phyloP scores from a whole-genome alignment of 768 basidiomycete species.

The Mycena kentingensis region DNA sequence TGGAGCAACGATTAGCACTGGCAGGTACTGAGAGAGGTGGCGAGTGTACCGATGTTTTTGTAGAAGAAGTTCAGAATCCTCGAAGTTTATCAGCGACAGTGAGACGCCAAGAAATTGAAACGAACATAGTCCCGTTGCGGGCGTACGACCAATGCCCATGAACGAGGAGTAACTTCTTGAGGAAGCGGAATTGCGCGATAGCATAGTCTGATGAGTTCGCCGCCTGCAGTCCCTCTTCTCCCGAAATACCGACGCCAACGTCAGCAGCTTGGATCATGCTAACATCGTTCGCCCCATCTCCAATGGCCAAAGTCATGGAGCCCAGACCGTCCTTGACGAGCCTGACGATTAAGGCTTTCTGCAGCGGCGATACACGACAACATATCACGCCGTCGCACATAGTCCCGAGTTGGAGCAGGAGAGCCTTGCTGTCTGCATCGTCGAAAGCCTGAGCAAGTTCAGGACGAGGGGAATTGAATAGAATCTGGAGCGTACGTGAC shows the following conservation, averaged over 20 bases:
- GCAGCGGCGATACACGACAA: constrained; percentile 95
- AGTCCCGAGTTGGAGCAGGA: constrained; percentile 81
- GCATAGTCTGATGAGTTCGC: constrained; percentile 99
- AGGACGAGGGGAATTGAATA: not conserved
- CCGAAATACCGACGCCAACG: constrained; percentile 95
- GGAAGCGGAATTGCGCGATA: constrained; percentile 91
- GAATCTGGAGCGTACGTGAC: constrained; percentile 47
- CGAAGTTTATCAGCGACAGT: not conserved
- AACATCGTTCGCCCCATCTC: constrained; percentile 98
- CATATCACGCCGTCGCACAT: constrained; percentile 95
- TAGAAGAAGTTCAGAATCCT: constrained; percentile 99
- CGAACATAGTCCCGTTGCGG: constrained; percentile 88
- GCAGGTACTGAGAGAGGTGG: not conserved
- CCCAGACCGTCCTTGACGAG: constrained; percentile 92
- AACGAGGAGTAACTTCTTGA: constrained; percentile 88
- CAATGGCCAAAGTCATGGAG: constrained; percentile 95
- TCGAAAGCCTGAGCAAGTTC: constrained; percentile 56
- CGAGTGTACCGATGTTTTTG: constrained; percentile 75
- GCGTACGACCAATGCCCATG: constrained; percentile 99
- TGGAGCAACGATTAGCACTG: not conserved
- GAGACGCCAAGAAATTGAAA: not conserved
- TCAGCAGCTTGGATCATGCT: constrained; percentile 99
- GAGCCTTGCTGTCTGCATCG: constrained; percentile 69
- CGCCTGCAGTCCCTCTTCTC: constrained; percentile 97
- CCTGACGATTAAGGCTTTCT: constrained; percentile 92